Percentiles rank a stretch among this genome's conserved stretches.
Evolutionary conservation across 805 yeast genomes (phyloP).

Genomic region (Clavispora fructus): DNA sequence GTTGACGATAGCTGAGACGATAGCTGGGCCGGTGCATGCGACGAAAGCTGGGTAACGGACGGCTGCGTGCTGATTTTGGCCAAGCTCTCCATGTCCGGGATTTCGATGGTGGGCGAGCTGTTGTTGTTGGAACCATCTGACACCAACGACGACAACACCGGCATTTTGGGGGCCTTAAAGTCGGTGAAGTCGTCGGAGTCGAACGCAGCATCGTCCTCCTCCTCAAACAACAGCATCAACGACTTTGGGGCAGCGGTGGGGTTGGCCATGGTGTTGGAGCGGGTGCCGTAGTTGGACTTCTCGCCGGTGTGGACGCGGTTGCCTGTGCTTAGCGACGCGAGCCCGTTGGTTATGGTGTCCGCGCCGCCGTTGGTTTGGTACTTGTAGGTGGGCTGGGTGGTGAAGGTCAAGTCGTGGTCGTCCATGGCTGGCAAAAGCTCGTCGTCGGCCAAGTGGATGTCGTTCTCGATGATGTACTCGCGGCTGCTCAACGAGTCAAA

Average conservation of each 20-base stretch:
- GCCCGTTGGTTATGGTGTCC: constrained; percentile 22
- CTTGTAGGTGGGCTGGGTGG: constrained; percentile 16
- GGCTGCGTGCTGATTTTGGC: constrained; percentile 16
- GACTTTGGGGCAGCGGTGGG: constrained; percentile 4
- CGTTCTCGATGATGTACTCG: constrained; percentile 70
- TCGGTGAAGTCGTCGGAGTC: constrained; percentile 3
- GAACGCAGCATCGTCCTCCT: constrained; percentile 6
- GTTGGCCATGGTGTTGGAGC: constrained; percentile 5
- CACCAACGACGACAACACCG: neutral
- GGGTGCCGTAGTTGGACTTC: constrained; percentile 7
- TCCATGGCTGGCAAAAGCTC: constrained; percentile 1
- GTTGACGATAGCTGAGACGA: neutral
- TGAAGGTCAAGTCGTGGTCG: constrained; percentile 24
- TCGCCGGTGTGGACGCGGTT: constrained; percentile 16
- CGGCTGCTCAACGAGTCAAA: constrained; percentile 75
- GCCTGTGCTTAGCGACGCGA: constrained; percentile 10
- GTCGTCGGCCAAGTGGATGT: constrained; percentile 36
- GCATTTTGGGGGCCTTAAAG: constrained; percentile 9
- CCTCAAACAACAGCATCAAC: constrained; percentile 13
- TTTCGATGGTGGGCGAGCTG: constrained; percentile 61
- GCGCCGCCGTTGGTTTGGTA: constrained; percentile 6
- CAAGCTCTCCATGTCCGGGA: constrained; percentile 57
- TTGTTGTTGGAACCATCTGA: constrained; percentile 23
- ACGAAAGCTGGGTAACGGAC: neutral
- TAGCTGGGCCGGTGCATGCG: neutral